Evolutionary conservation across 2,329 filamentous ascomycete genomes (phyloP), one percentile per base, ranked within the genome.

Genomic region (Pleurostoma richardsiae): DNA sequence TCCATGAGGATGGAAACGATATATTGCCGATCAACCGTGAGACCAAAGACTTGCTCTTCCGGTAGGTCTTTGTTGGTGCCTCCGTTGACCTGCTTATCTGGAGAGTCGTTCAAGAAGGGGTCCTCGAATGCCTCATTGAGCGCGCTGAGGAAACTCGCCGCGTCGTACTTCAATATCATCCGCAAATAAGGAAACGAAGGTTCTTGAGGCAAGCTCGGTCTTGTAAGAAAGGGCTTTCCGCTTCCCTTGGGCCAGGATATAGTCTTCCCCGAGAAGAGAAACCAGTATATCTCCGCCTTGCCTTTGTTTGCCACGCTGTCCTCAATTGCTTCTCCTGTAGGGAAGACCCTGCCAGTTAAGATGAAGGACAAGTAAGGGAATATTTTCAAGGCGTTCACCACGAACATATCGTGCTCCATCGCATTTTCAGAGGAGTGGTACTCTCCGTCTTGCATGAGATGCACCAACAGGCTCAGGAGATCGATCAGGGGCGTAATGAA

Each of bases 111-210:
- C 46, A 99, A 71, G 56, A 96, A 99, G 0, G 85, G 77, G 59
- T 99, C 92, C 63, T 99, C 94, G 56, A 99, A 99, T 1, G 92
- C 94, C 65, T 99, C 95, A 56, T 99, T 99, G 39, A 99, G 71
- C 57, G 92, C 89, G 63, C 91, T 97, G 69, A 99, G 79, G 56
- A 97, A 95, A 63, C 89, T 96, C 2, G 90, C 82, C 0, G 91
- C 84, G 63, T 97, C 90, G 55, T 95, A 96, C 52, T 88, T 84
- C 41, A 99, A 77, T 42, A 99, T 83, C 55, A 90, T 79, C 39
- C 86, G 82, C 11, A 99, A 76, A 59, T 95, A 92, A 1, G 90
- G 87, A 59, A 96, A 97, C 0, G 88, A 83, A 1, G 86, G 86
- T 56, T 92, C 84, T 4, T 78, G 67, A 2, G 72, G 69, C 43